Evolutionary conservation across 1,284 basidiomycete genomes (phyloP).

Genomic region (Schizophyllum amplum): DNA sequence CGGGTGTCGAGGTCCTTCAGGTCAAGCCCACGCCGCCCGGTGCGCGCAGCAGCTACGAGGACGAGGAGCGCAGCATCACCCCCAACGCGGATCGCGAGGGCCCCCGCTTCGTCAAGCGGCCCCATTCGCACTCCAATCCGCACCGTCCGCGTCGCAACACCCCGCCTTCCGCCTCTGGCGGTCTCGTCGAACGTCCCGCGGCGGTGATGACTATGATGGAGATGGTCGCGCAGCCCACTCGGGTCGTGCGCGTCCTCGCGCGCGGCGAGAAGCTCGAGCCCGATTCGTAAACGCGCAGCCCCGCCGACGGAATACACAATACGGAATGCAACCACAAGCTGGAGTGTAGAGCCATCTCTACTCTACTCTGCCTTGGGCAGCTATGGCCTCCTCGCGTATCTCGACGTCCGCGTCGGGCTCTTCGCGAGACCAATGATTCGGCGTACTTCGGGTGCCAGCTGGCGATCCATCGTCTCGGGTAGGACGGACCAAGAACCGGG

Average conservation of each 20-base stretch:
- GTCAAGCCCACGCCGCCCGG: constrained; percentile 34
- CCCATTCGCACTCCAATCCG: constrained; percentile 6
- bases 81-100: background rate
- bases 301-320: background rate
- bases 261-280: constrained; percentile 72
- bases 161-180: constrained; percentile 13
- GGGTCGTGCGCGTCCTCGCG: constrained; percentile 67
- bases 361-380: background rate
- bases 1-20: constrained; percentile 48
- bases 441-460: too few species aligned
- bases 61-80: constrained; percentile 24
- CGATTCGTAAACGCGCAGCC: constrained; percentile 17
- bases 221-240: constrained; percentile 58
- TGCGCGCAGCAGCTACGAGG: constrained; percentile 18
- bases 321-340: background rate
- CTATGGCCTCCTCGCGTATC: background rate
- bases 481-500: too few species aligned
- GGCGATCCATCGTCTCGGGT: too few species aligned
- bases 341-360: background rate
- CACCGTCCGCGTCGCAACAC: constrained; percentile 1
- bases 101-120: constrained; percentile 20
- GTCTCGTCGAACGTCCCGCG: constrained; percentile 61
- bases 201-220: constrained; percentile 65
- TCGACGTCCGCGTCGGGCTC: too few species aligned
- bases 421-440: too few species aligned